Conservation (phyloP, 345 rosid species). For the Brassica nigra region DNA sequence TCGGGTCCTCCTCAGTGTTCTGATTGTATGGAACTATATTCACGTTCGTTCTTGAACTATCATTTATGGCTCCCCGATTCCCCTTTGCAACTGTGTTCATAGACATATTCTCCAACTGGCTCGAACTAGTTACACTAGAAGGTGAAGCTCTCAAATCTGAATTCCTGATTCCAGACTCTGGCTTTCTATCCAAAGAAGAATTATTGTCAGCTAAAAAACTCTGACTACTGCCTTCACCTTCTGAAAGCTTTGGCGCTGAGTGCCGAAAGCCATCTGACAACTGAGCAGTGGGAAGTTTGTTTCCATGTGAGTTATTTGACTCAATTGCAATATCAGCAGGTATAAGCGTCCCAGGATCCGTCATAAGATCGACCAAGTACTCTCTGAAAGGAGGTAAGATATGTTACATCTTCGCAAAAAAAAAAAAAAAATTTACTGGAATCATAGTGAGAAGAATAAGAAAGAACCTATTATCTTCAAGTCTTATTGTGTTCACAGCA, state of each 20-base stretch:
- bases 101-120: constrained; percentile 59
- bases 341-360: constrained; percentile 98
- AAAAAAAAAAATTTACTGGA: constrained; percentile 6
- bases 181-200: constrained; percentile 45
- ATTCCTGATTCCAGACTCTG: constrained; percentile 46
- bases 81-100: constrained; percentile 63
- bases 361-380: constrained; percentile 99
- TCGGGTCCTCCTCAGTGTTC: constrained; percentile 67
- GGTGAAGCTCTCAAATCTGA: constrained; percentile 58
- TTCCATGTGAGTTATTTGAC: constrained; percentile 51
- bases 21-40: constrained; percentile 75
- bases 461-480: constrained; percentile 81
- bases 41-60: constrained; percentile 64
- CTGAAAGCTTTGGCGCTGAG: constrained; percentile 51
- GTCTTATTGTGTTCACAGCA: constrained; percentile 90
- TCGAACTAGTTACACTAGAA: constrained; percentile 45
- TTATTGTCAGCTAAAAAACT: constrained; percentile 44
- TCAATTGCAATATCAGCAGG: constrained; percentile 81
- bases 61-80: constrained; percentile 60
- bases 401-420: constrained; percentile 30
- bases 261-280: constrained; percentile 50
- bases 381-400: constrained; percentile 63
- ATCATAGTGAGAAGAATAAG: constrained; percentile 37
- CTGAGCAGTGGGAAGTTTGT: constrained; percentile 50
- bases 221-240: constrained; percentile 75